phyloP scores from a whole-genome alignment of 2,329 filamentous ascomycete genomes.

The Cercospora brassicicola region DNA sequence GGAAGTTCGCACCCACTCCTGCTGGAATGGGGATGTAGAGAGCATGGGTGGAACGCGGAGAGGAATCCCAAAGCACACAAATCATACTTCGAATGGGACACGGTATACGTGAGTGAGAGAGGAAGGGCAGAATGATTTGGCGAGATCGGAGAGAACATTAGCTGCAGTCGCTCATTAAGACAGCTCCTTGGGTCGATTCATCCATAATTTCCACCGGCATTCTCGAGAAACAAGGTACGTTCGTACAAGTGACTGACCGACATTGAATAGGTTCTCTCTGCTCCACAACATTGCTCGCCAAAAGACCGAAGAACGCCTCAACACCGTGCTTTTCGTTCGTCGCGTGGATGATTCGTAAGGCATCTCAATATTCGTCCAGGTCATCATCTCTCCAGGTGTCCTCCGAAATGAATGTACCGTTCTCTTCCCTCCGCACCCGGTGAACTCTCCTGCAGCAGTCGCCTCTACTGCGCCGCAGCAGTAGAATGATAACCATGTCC shows the following conservation, averaged over 20 bases:
- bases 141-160: conserved; percentile 11
- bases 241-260: background rate
- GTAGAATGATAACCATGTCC: conserved; percentile 14
- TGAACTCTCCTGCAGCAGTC: no score
- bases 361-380: background rate
- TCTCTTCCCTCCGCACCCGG: no score
- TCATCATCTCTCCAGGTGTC: background rate
- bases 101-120: background rate
- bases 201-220: no score
- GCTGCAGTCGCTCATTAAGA: conserved; percentile 31
- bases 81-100: background rate
- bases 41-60: background rate
- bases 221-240: background rate
- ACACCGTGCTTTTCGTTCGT: background rate
- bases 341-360: background rate
- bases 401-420: no score
- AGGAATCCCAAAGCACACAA: background rate
- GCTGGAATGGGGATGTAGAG: background rate
- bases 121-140: background rate
- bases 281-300: background rate
- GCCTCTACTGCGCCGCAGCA: conserved; percentile 6
- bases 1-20: background rate
- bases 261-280: background rate
- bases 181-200: background rate
- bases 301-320: background rate